Percentiles rank a stretch among this genome's conserved stretches.
phyloP scores from a whole-genome alignment of 2,329 filamentous ascomycete species.

The Fusarium sp. region DNA sequence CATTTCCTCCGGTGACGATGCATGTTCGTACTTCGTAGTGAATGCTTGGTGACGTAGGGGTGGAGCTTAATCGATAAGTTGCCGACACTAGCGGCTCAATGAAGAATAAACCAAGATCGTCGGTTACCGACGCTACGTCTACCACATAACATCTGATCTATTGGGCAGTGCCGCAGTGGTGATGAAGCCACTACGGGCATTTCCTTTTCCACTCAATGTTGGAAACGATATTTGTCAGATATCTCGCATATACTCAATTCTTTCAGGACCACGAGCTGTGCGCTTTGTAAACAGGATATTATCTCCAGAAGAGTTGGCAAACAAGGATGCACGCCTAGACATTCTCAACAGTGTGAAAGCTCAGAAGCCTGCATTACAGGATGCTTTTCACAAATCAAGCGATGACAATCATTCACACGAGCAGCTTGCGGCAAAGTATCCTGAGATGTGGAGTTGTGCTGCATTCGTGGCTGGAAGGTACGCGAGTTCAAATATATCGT shows the following conservation, averaged over 20 bases:
- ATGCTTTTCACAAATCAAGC: not conserved
- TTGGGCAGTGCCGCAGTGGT: not conserved
- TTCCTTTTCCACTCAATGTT: conserved; percentile 74
- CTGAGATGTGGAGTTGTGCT: conserved; percentile 51
- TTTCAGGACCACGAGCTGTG: conserved; percentile 57
- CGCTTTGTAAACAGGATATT: conserved; percentile 63
- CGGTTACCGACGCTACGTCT: not conserved
- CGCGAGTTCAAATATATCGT: not conserved
- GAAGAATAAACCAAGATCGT: conserved; percentile 8
- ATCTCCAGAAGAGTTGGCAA: conserved; percentile 50
- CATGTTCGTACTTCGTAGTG: not conserved
- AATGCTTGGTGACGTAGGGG: conserved; percentile 24
- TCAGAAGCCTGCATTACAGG: not conserved
- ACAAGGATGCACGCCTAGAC: conserved; percentile 39
- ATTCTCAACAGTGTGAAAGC: conserved; percentile 11
- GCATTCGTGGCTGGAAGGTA: conserved; percentile 53
- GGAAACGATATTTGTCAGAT: conserved; percentile 85
- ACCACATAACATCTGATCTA: not conserved
- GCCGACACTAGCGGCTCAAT: conserved; percentile 35
- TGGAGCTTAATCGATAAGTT: conserved; percentile 45
- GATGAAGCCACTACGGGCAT: conserved; percentile 56
- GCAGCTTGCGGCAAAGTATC: conserved; percentile 19
- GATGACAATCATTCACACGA: not conserved
- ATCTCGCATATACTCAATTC: conserved; percentile 69
- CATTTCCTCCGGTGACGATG: conserved; percentile 17